Base-by-base conservation (phyloP, 2,329 filamentous ascomycete genomes). In the Coleophoma crateriformis region DNA sequence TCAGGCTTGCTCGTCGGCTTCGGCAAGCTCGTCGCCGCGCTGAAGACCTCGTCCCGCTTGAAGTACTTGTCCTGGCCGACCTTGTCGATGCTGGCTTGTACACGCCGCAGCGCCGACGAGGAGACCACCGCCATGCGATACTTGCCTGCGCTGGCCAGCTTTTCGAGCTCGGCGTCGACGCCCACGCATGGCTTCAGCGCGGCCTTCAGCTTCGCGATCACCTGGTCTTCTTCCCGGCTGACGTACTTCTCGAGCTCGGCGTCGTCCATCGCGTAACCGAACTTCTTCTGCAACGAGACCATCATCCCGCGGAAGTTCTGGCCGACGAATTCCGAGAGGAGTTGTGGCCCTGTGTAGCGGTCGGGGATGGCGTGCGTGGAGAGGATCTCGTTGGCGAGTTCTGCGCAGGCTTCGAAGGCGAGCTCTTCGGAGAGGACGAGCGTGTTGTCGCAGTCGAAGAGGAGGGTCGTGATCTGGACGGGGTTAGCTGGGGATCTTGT, bases 291-390 rank as follows among this genome's bases (percentile, higher is more conserved):
- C 53, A 96, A 81, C 53, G 81, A 82, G 51, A 75, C 70, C 71
- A 95, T 84, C 88, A 95, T 95, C 70, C 89, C 88, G 59, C 90
- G 88, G 79, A 95, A 96, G 79, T 95, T 95, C 68, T 94, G 87
- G 61, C 91, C 90, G 60, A 96, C 89, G 63, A 95, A 96, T 72
- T 95, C 88, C 60, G 77, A 74, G 71, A 95, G 88, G 56, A 96
- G 84, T 52, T 82, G 77, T 44, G 84, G 80, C 63, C 87, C 87
- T 4, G 87, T 90, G 75, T 95, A 96, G 65, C 79, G 81, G 60
- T 81, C 76, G 32, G 68, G 58, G 52, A 89, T 75, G 61, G 76
- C 72, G 64, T 85, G 78, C 63, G 79, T 78, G 60, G 78, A 76
- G 67, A 92, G 82, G 67, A 95, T 88, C 69, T 90, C 77, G 73